Evolutionary conservation across 352 stramenopile genomes (phyloP).

Genomic region (Poterioochromonas sp.): DNA sequence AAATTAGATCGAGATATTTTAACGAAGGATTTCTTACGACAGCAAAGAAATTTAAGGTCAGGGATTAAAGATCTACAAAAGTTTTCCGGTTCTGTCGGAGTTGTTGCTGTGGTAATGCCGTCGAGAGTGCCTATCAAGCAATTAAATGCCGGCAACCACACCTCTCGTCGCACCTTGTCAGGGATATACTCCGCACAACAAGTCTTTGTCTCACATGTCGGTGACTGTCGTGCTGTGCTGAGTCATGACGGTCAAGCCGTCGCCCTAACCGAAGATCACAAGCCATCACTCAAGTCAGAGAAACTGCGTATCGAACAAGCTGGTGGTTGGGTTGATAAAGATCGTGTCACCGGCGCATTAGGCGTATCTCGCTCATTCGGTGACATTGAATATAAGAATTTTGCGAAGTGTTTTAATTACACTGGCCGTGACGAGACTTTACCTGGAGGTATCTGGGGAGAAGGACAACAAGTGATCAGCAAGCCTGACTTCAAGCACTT

Average conservation of each 20-base stretch:
- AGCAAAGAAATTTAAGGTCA: background rate
- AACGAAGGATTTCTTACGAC: background rate
- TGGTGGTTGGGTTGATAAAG: slow-evolving; percentile 30
- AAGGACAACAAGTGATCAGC: slow-evolving; percentile 39
- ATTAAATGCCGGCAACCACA: background rate
- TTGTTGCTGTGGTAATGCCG: background rate
- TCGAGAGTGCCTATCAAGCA: background rate
- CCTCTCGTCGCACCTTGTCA: too few species aligned
- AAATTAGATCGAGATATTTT: background rate
- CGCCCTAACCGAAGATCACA: slow-evolving; percentile 18
- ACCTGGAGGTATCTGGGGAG: slow-evolving; percentile 35
- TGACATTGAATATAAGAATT: slow-evolving; percentile 41
- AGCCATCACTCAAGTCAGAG: background rate
- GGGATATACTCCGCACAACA: background rate
- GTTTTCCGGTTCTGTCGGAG: background rate
- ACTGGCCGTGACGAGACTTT: background rate
- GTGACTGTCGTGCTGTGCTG: slow-evolving; percentile 24
- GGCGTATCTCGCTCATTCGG: slow-evolving; percentile 42
- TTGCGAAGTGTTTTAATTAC: background rate
- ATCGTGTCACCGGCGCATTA: slow-evolving; percentile 42
- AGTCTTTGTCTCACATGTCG: slow-evolving; percentile 24
- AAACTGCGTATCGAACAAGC: slow-evolving; percentile 19
- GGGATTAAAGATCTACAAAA: background rate
- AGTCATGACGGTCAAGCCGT: background rate
- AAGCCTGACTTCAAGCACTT: slow-evolving; percentile 36